Evolutionary conservation across 2,329 filamentous ascomycete species (phyloP).

Genomic region (Coccinonectria pachysandricola): DNA sequence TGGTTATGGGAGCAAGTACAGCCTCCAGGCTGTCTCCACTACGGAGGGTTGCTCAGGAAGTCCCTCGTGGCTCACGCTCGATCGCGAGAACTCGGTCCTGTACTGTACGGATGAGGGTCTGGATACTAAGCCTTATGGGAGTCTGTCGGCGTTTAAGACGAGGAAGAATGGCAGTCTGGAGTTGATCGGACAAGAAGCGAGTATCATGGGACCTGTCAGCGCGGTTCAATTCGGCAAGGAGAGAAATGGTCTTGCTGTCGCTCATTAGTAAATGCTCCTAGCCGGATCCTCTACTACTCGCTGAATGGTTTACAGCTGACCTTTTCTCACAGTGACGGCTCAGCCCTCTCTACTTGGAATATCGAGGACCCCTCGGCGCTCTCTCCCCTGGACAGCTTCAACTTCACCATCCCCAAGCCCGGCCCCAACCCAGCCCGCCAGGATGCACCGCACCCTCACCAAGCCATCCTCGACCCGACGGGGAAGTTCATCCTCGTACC

Average conservation of each 20-base stretch:
- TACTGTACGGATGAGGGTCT: slow-evolving; percentile 53
- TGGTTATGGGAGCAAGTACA: slow-evolving; percentile 10
- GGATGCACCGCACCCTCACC: slow-evolving; percentile 50
- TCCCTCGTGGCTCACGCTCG: slow-evolving; percentile 52
- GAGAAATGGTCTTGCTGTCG: slow-evolving; percentile 30
- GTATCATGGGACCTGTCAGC: slow-evolving; percentile 33
- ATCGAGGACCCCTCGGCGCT: slow-evolving; percentile 29
- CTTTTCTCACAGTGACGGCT: slow-evolving; percentile 22
- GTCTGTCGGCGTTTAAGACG: slow-evolving; percentile 32
- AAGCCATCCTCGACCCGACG: slow-evolving; percentile 56
- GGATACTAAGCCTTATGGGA: slow-evolving; percentile 31
- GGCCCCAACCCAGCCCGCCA: slow-evolving; percentile 37
- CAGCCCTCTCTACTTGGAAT: slow-evolving; percentile 35
- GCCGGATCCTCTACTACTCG: neutral
- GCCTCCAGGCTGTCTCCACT: slow-evolving; percentile 31
- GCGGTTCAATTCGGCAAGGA: slow-evolving; percentile 32
- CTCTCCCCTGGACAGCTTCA: slow-evolving; percentile 25
- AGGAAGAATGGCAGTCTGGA: slow-evolving; percentile 28
- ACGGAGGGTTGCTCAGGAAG: slow-evolving; percentile 40
- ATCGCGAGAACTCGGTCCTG: slow-evolving; percentile 36
- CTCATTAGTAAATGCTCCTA: slow-evolving; percentile 33
- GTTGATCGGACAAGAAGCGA: slow-evolving; percentile 25
- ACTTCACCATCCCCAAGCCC: slow-evolving; percentile 29
- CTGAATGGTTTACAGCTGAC: slow-evolving; percentile 3
- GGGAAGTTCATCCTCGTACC: slow-evolving; percentile 52